Evolutionary conservation across 164 flowering plant species (phyloP).

Genomic region (Cinnamomum chago): DNA sequence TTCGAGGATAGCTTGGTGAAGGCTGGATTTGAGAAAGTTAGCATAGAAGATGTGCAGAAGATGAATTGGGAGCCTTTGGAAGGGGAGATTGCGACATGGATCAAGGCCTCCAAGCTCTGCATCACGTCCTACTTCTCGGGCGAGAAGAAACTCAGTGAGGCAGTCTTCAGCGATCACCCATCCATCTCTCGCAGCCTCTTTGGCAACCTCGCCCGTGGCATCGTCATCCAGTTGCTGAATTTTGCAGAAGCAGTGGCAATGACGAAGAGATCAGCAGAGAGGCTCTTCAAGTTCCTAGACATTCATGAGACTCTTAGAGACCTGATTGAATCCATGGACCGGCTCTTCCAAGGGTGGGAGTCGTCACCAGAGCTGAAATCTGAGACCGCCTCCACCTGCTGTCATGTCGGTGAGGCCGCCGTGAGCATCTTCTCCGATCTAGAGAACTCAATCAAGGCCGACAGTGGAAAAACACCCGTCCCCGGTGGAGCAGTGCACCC

Average conservation of each 20-base stretch:
- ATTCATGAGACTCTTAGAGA: constrained; percentile 65
- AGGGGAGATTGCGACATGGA: constrained; percentile 58
- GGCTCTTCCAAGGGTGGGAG: constrained; percentile 18
- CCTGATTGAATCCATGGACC: constrained; percentile 20
- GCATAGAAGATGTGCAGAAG: constrained; percentile 66
- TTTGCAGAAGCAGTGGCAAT: constrained; percentile 64
- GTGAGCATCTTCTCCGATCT: constrained; percentile 59
- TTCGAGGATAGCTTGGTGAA: constrained; percentile 35
- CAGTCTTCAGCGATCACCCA: constrained; percentile 38
- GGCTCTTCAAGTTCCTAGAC: constrained; percentile 73
- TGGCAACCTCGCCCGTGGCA: constrained; percentile 31
- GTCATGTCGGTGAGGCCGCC: constrained; percentile 54
- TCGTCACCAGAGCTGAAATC: constrained; percentile 31
- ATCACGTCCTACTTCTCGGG: constrained; percentile 35
- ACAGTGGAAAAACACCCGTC: constrained; percentile 57
- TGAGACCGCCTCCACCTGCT: constrained; percentile 32
- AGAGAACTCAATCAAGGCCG: constrained; percentile 65
- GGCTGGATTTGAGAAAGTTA: constrained; percentile 43
- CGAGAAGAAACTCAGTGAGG: constrained; percentile 42
- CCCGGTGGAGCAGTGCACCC: constrained; percentile 93
- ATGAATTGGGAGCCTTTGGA: constrained; percentile 78
- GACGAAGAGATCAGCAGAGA: constrained; percentile 64
- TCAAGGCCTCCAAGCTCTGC: constrained; percentile 40
- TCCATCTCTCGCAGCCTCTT: constrained; percentile 24
- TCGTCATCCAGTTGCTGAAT: constrained; percentile 44